Evolutionary conservation across 106 monocot genomes (phyloP), one percentile per base, ranked within the genome.

Genomic region (Triglochin maritima): DNA sequence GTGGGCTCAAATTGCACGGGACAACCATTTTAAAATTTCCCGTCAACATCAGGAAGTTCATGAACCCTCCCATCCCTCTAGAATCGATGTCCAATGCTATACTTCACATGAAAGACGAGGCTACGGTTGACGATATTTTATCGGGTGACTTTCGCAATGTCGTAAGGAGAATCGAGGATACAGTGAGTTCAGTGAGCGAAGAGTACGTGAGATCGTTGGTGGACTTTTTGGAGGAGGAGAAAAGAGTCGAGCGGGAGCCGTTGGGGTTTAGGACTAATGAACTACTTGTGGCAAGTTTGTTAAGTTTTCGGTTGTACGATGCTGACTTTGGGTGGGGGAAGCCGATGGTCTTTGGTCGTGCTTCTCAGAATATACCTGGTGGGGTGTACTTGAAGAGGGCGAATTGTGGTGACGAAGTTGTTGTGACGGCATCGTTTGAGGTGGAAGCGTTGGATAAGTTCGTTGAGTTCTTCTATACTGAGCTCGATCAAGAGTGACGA

Each of bases 321-420:
- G 77, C 77, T 0, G 79, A 88, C 48, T 88, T 88, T 44, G 87
- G 87, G 8, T 84, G 84, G 81, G 84, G 87, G 8, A 51, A 57
- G 54, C 77, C 87, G 0, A 48, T 6, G 17, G 72, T 75, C 64
- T 71, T 80, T 59, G 69, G 76, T 12, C 68, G 52, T 9, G 87
- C 81, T 29, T 29, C 29, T 29, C 29, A 29, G 29, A 1, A 29
- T 29, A 0, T 29, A 29, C 29, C 29, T 29, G 29, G 29, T 29
- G 0, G 29, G 29, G 29, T 29, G 0, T 29, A 29, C 29, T 29
- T 29, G 55, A 12, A 12, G 8, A 55, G 11, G 55, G 13, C 55
- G 10, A 9, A 55, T 12, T 3, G 1, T 9, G 4, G 1, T 12
- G 14, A 8, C 14, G 55, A 12, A 12, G 14, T 12, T n/a, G 55